Evolutionary conservation across 371 early-diverging fungal genomes (phyloP).

Genomic region (Mortierella sp.): DNA sequence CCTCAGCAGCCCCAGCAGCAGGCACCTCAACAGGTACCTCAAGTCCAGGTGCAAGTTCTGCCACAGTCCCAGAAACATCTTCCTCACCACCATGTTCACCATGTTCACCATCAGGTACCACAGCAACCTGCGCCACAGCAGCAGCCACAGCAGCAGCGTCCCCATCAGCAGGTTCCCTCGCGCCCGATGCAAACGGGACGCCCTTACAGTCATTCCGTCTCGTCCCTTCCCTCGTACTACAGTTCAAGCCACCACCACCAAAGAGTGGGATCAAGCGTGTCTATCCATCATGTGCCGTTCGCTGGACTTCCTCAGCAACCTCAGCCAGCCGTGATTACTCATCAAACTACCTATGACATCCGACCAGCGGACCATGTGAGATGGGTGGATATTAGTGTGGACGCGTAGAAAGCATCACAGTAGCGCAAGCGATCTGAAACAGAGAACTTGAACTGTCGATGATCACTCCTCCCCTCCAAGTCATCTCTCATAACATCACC

Average conservation of each 20-base stretch:
- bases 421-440: background rate
- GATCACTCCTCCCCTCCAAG: too few relatives aligned
- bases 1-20: conserved; percentile 11
- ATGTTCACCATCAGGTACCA: conserved; percentile 2
- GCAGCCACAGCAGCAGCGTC: conserved; percentile 22
- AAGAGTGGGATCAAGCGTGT: conserved; percentile 26
- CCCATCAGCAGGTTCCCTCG: conserved; percentile 12
- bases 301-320: conserved; percentile 45
- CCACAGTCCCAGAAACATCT: conserved; percentile 5
- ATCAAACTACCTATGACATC: conserved; percentile 47
- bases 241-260: conserved; percentile 16
- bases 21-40: background rate
- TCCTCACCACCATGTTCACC: conserved; percentile 2
- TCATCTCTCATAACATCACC: background rate
- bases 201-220: conserved; percentile 36
- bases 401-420: conserved; percentile 14
- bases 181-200: conserved; percentile 30
- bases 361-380: conserved; percentile 31
- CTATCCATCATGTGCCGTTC: conserved; percentile 29
- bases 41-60: conserved; percentile 1
- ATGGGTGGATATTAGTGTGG: conserved; percentile 48
- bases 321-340: conserved; percentile 46
- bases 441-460: too few relatives aligned
- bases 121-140: too few relatives aligned
- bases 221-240: conserved; percentile 32